Percentiles rank a stretch among this genome's conserved stretches.
Conservation (phyloP, 2,329 filamentous ascomycete genomes). For the Ascochyta clinopodiicola region DNA sequence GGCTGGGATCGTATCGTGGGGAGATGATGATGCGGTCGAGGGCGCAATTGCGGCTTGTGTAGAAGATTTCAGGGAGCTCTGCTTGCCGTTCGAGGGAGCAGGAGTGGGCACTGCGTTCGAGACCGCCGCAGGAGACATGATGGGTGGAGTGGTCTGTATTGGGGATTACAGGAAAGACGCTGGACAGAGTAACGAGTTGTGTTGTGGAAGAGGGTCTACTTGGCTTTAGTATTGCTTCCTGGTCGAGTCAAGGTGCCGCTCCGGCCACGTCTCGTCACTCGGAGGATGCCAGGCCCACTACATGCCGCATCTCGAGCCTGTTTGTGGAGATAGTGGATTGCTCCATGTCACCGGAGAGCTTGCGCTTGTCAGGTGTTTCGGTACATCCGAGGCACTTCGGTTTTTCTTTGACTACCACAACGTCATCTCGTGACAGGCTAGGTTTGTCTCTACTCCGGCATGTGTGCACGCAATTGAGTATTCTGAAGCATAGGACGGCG, state of each 20-base stretch:
- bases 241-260: neutral
- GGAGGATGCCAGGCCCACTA: constrained; percentile 13
- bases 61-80: constrained; percentile 18
- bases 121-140: constrained; percentile 42
- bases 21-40: neutral
- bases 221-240: constrained; percentile 21
- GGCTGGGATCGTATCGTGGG: constrained; percentile 32
- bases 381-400: constrained; percentile 13
- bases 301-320: constrained; percentile 14
- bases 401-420: neutral
- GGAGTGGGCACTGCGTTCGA: constrained; percentile 19
- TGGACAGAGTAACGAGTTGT: neutral
- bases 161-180: neutral
- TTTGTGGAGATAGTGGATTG: constrained; percentile 11
- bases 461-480: neutral
- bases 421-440: neutral
- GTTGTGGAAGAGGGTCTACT: neutral
- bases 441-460: neutral
- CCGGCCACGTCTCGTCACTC: constrained; percentile 12
- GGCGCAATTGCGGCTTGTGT: constrained; percentile 23
- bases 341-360: constrained; percentile 12
- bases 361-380: neutral
- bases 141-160: neutral
- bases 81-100: constrained; percentile 27
- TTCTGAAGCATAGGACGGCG: neutral